These are phyloP conservation scores for Xylona heveae DNA, from an alignment of 495 filamentous ascomycete genomes.

Conservation along the genomic window DNA sequence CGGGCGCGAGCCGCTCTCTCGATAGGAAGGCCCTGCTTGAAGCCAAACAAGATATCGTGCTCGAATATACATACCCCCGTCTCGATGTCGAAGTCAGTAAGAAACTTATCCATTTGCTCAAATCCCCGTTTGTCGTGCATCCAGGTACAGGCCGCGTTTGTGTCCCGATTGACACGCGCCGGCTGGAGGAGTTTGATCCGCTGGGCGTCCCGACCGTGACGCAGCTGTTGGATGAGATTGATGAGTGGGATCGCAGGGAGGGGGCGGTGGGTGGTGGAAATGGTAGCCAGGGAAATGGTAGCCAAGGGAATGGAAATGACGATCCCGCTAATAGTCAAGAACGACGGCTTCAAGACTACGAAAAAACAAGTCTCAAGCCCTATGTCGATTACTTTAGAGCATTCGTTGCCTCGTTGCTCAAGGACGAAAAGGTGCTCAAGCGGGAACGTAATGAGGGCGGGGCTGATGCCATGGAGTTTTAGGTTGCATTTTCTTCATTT, in stretches of 20 bases:
- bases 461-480: constrained; percentile 36
- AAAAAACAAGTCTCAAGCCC: constrained; percentile 87
- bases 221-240: constrained; percentile 58
- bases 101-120: constrained; percentile 92
- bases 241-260: constrained; percentile 38
- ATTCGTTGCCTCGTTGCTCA: constrained; percentile 59
- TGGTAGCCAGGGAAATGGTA: constrained; percentile 16
- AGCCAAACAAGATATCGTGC: constrained; percentile 78
- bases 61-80: constrained; percentile 96
- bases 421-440: constrained; percentile 56
- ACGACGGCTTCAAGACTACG: constrained; percentile 54
- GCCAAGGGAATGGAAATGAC: constrained; percentile 4
- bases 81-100: constrained; percentile 93
- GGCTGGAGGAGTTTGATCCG: constrained; percentile 64
- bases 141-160: constrained; percentile 85
- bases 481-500: no score
- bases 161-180: constrained; percentile 66
- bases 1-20: constrained; percentile 40
- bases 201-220: constrained; percentile 71
- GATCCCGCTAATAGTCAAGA: constrained; percentile 13
- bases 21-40: constrained; percentile 49
- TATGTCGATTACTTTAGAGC: constrained; percentile 76
- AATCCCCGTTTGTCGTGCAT: constrained; percentile 89
- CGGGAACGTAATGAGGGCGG: constrained; percentile 23
- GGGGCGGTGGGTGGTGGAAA: constrained; percentile 16